phyloP scores from a whole-genome alignment of 176 grass and related monocot genomes.

The Ampelocalamus luodianensis region DNA sequence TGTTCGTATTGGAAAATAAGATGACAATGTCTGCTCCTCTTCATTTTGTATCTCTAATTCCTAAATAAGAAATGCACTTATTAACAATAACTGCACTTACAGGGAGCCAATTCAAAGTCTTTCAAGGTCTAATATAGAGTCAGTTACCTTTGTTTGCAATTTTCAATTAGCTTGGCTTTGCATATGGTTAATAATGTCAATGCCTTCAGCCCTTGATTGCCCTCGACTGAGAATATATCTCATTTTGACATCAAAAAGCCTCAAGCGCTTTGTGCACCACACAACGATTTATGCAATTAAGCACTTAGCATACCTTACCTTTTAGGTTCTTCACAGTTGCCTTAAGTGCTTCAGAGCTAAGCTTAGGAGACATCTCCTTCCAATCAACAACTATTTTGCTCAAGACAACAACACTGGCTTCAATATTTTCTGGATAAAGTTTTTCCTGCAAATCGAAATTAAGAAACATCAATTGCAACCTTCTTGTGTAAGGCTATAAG shows the following conservation, averaged over 20 bases:
- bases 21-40: too few species aligned
- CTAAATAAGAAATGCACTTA: too few species aligned
- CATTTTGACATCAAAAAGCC: not conserved
- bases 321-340: slow-evolving; percentile 74
- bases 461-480: not conserved
- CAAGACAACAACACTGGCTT: slow-evolving; percentile 75
- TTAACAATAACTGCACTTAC: too few species aligned
- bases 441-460: slow-evolving; percentile 61
- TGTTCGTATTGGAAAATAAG: too few species aligned
- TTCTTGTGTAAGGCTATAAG: not conserved
- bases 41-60: too few species aligned
- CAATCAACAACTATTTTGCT: slow-evolving; percentile 68
- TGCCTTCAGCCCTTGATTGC: not conserved
- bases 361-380: slow-evolving; percentile 72
- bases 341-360: slow-evolving; percentile 75
- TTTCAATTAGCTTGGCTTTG: not conserved
- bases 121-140: too few species aligned
- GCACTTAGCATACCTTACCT: slow-evolving; percentile 57
- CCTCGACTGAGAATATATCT: not conserved
- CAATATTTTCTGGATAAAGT: slow-evolving; percentile 65
- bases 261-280: not conserved
- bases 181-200: not conserved
- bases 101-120: too few species aligned
- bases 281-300: slow-evolving; percentile 3
- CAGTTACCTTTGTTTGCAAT: too few species aligned